Base-by-base conservation (phyloP, 768 basidiomycete genomes). In the Naganishia vishniacii region DNA sequence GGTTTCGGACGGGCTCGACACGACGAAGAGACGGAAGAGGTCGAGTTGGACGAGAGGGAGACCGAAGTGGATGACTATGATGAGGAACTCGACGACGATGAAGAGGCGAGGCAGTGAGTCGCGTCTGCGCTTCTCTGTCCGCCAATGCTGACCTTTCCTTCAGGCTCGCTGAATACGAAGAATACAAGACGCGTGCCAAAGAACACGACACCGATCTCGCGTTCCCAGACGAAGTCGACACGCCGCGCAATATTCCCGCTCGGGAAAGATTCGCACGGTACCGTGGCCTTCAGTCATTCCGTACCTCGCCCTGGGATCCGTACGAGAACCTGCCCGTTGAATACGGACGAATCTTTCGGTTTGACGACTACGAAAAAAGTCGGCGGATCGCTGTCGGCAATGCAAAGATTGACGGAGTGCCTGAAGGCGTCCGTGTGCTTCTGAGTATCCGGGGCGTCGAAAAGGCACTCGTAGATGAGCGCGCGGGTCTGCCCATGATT, bases 201-300 rank as follows among this genome's bases (percentile, higher is more conserved):
- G 73, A 49, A 65, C 73, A 45, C 68, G 75, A 11, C 68, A 74
- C 67, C 56, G 89, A 95, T 68, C 78, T 84, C 26, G 81, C 83
- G n/a, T 99, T 97, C 78, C 94, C 94, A 0, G 94, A 99, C 72
- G 94, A 99, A 76, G 82, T 94, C 12, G 93, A 98, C 71, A 98
- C 95, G 0, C 94, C 94, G 0, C 84, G 85, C 68, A 88, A 97
- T 62, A 79, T 86, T 11, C 79, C 88, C 1, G 93, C 93, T 3
- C 81, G 83, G 18, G 82, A 82, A 11, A 84, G 95, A 12, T 98
- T 98, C 79, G 89, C 91, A 71, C 84, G 93, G 49, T 99, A 86
- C 75, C 85, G 94, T 64, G 94, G 94, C 8, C 77, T 99, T 78
- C 85, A 85, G 48, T 91, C 89, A 15, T 89, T 99, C 82, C 81